Percentiles rank a stretch among this genome's conserved stretches.
Conservation (phyloP, 2,329 filamentous ascomycete genomes). For the Dothistroma pini region DNA sequence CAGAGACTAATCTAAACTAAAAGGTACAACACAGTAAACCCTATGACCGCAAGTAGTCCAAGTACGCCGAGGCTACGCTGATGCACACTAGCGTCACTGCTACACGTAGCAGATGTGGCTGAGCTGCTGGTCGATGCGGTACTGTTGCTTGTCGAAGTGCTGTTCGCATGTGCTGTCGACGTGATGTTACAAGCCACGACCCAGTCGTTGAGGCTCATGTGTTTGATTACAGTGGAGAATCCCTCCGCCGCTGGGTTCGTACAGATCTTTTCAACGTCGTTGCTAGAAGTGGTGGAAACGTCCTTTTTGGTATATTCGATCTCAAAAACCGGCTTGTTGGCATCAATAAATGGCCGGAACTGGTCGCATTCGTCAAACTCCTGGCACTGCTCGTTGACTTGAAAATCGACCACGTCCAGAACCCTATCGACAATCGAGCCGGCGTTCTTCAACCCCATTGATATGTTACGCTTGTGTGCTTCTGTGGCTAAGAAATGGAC, state of each 20-base stretch:
- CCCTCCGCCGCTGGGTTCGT: not conserved
- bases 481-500: constrained; percentile 59
- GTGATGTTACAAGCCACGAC: not conserved
- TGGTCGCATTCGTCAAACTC: constrained; percentile 55
- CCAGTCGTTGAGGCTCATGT: constrained; percentile 1
- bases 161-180: not conserved
- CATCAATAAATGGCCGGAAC: constrained; percentile 56
- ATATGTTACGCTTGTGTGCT: constrained; percentile 54
- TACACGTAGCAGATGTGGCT: not conserved
- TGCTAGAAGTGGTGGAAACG: not conserved
- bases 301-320: constrained; percentile 56
- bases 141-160: not conserved
- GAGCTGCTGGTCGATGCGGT: not conserved
- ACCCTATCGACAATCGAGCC: constrained; percentile 55
- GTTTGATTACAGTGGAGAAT: constrained; percentile 3
- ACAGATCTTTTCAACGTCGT: not conserved
- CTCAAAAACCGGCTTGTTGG: constrained; percentile 66
- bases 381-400: constrained; percentile 12
- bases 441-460: constrained; percentile 67
- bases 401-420: constrained; percentile 56
- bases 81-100: not conserved
- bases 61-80: not conserved
- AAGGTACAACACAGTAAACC: not conserved
- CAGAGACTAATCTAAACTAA: not conserved
- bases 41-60: not conserved